Evolutionary conservation across 306 rosid species (phyloP).

Genomic region (Leucaena leucocephala): DNA sequence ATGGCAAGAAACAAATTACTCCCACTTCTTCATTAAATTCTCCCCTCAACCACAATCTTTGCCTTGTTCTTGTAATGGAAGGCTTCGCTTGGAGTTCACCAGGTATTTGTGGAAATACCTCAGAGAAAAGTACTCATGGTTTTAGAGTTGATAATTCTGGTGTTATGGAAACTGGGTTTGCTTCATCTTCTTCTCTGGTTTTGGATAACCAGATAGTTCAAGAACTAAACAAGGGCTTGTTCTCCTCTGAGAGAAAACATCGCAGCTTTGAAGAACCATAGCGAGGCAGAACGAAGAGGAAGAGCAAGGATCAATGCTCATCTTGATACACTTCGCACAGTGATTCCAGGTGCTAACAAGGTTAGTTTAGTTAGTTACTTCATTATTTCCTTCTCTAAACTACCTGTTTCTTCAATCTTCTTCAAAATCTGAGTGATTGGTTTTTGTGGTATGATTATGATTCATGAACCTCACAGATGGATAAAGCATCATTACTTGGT

Average conservation of each 20-base stretch:
- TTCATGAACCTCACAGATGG: constrained; percentile 68
- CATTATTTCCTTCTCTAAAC: too few relatives aligned
- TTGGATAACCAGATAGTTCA: constrained; percentile 38
- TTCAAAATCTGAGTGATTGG: not conserved
- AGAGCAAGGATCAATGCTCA: constrained; percentile 75
- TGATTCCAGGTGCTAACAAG: constrained; percentile 74
- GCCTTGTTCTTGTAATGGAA: constrained; percentile 44
- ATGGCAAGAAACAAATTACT: constrained; percentile 32
- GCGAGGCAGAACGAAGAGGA: constrained; percentile 74
- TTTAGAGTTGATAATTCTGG: constrained; percentile 10
- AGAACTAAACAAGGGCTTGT: constrained; percentile 45
- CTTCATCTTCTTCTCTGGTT: constrained; percentile 60
- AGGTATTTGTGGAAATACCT: not conserved
- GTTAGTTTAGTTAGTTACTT: too few relatives aligned
- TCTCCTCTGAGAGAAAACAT: constrained; percentile 63
- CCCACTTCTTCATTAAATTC: constrained; percentile 36
- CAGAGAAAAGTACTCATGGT: constrained; percentile 26
- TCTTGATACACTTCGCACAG: constrained; percentile 64
- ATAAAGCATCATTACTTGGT: constrained; percentile 53
- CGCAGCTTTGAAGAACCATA: constrained; percentile 72
- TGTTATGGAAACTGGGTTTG: constrained; percentile 43
- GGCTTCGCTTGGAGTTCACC: constrained; percentile 28
- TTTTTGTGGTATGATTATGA: not conserved
- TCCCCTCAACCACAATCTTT: constrained; percentile 1
- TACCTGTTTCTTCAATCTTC: not conserved